Evolutionary conservation across 306 rosid species (phyloP), one percentile per base, ranked within the genome.

Genomic region (Echinosophora koreensis): DNA sequence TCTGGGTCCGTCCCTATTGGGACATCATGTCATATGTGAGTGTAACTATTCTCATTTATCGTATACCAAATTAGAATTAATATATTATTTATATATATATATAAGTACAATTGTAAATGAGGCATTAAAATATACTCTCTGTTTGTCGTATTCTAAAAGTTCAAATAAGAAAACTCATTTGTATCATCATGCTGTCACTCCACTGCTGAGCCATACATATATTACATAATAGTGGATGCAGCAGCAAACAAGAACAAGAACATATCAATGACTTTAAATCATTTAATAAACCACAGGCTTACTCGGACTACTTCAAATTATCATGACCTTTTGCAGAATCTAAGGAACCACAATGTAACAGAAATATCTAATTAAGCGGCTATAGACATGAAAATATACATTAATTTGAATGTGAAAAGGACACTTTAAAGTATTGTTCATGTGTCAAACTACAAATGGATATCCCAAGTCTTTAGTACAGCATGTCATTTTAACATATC

Each of bases 271-370:
- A 34, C 66, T 66, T 66, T n/a, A 12, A 15, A 54, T 37, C n/a
- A 18, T 65, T 65, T 74, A 44, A 56, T 52, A 30, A 63, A 18
- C 77, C 68, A 61, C 28, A 55, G 3, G 42, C 42, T 74, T 22
- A 55, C 71, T 56, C 9, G 2, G 6, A 37, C 27, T 65, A 13
- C 42, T 47, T 55, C 76, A 16, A 28, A 32, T 64, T 68, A 68
- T 58, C 34, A 68, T 69, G 22, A 8, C 60, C 10, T 69, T 38
- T 59, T 38, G 73, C 77, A 50, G 72, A 78, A 78, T 35, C 35
- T 37, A 69, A 76, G 81, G 81, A 69, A 42, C 55, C 66, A 18
- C 14, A 68, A 27, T 34, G 49, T 54, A 1, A 46, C 64, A 3
- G 3, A 65, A 7, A 8, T 6, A 14, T 16, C 18, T 30, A 68